A percentile compares a stretch with the other conserved stretches of the same genome.
Conservation (phyloP, 192 early-diverging fungal genomes). For the Umbelopsis isabellina region DNA sequence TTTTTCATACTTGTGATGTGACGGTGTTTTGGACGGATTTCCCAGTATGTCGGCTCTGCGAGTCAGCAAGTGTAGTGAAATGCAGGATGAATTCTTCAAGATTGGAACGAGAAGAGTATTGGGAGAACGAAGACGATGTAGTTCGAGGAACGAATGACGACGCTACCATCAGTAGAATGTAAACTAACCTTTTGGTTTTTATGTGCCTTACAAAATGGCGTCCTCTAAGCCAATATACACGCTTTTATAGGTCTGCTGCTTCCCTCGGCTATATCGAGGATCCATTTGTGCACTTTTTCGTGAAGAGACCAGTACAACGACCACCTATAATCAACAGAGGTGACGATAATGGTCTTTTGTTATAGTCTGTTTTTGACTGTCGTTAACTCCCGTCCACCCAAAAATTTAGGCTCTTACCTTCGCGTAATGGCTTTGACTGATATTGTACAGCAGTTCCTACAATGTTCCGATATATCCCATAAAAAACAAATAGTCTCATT, state of each 20-base stretch:
- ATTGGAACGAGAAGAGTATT: constrained; percentile 20
- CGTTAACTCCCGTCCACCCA: no score
- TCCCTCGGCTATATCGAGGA: constrained; percentile 82
- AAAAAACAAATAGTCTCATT: constrained; percentile 83
- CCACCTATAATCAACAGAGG: constrained; percentile 95
- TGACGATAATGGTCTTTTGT: constrained; percentile 22
- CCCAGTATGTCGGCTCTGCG: no score
- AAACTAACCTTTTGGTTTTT: constrained; percentile 27
- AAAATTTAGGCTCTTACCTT: constrained; percentile 70
- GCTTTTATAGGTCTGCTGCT: constrained; percentile 71
- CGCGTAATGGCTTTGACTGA: constrained; percentile 71
- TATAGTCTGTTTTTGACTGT: no score
- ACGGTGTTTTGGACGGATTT: not conserved
- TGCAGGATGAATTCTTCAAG: not conserved
- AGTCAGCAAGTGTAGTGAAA: no score
- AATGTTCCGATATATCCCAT: not conserved
- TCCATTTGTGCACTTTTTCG: constrained; percentile 81
- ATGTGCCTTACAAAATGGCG: constrained; percentile 12
- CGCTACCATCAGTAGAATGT: constrained; percentile 83
- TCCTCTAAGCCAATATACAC: not conserved
- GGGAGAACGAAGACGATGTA: constrained; percentile 59
- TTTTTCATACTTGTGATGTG: not conserved
- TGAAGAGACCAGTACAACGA: constrained; percentile 68
- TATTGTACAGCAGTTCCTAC: constrained; percentile 68
- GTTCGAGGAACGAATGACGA: constrained; percentile 91